phyloP scores from a whole-genome alignment of 371 early-diverging fungal species.

The Apophysomyces variabilis region DNA sequence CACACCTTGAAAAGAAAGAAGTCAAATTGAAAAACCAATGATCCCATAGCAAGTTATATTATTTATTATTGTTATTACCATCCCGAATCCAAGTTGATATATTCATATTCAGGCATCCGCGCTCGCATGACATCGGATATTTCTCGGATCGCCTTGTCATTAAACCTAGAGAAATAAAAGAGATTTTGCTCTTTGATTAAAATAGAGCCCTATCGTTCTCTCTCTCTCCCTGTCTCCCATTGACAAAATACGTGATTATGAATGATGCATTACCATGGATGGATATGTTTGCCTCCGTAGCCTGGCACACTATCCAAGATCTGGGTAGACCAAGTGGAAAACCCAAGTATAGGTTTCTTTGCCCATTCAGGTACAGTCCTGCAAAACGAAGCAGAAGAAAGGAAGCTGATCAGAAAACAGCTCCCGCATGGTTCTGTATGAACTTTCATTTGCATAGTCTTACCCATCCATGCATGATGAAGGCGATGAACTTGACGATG shows the following conservation, averaged over 20 bases:
- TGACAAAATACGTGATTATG: too few relatives aligned
- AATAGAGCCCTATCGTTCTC: too few relatives aligned
- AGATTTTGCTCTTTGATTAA: too few relatives aligned
- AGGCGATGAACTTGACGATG: neutral
- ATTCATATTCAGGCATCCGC: slow-evolving; percentile 47
- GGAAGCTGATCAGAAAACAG: neutral
- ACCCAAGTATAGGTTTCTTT: slow-evolving; percentile 44
- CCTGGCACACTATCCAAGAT: slow-evolving; percentile 47
- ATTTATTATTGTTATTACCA: slow-evolving; percentile 27
- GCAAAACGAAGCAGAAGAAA: neutral
- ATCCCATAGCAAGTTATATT: too few relatives aligned
- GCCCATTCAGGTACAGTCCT: slow-evolving; percentile 28
- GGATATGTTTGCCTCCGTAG: slow-evolving; percentile 46
- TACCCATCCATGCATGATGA: neutral
- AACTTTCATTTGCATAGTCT: neutral
- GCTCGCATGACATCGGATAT: slow-evolving; percentile 44
- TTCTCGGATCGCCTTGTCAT: slow-evolving; percentile 34
- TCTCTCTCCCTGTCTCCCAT: too few relatives aligned
- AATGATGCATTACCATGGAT: slow-evolving; percentile 32
- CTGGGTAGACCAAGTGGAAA: slow-evolving; percentile 55
- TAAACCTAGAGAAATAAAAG: slow-evolving; percentile 30
- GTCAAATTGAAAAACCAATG: too few relatives aligned
- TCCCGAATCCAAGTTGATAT: slow-evolving; percentile 53
- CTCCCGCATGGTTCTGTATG: neutral
- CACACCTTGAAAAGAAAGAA: slow-evolving; percentile 26